phyloP scores from a whole-genome alignment of 345 rosid species.

The Sisymbrium irio region DNA sequence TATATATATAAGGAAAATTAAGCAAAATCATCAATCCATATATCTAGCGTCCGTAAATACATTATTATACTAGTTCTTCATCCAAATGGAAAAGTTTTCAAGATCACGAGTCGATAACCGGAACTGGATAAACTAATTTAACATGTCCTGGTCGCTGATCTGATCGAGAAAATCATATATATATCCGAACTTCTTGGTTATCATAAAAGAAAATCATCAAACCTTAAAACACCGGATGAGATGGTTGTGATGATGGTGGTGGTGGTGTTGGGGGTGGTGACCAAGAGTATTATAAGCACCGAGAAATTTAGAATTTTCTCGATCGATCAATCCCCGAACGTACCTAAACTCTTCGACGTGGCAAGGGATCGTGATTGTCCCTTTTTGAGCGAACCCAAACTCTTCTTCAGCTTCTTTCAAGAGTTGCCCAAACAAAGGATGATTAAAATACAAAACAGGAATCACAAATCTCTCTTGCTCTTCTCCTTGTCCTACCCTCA shows the following conservation, averaged over 20 bases:
- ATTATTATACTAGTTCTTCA: not conserved
- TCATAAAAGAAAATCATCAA: slow-evolving; percentile 10
- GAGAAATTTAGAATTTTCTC: slow-evolving; percentile 43
- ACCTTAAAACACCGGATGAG: slow-evolving; percentile 61
- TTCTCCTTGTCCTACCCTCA: slow-evolving; percentile 52
- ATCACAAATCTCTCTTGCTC: slow-evolving; percentile 57
- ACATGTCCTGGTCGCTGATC: not conserved
- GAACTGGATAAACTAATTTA: not conserved
- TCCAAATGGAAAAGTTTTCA: not conserved
- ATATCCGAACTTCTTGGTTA: not conserved
- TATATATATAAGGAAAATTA: not conserved
- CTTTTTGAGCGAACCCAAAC: slow-evolving; percentile 62
- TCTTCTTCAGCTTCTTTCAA: slow-evolving; percentile 58
- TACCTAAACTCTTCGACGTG: slow-evolving; percentile 55
- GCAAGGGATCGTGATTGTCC: slow-evolving; percentile 60
- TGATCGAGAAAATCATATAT: not conserved
- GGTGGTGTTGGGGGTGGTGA: slow-evolving; percentile 36
- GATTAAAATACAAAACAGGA: slow-evolving; percentile 56
- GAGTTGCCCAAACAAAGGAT: slow-evolving; percentile 55
- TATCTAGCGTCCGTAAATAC: not conserved
- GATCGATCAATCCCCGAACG: slow-evolving; percentile 53
- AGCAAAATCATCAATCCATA: not conserved
- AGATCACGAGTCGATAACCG: not conserved
- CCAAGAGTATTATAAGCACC: slow-evolving; percentile 2
- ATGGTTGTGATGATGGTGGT: slow-evolving; percentile 30